Evolutionary conservation across 495 filamentous ascomycete genomes (phyloP).

Genomic region (Tetracladium marchalianum): DNA sequence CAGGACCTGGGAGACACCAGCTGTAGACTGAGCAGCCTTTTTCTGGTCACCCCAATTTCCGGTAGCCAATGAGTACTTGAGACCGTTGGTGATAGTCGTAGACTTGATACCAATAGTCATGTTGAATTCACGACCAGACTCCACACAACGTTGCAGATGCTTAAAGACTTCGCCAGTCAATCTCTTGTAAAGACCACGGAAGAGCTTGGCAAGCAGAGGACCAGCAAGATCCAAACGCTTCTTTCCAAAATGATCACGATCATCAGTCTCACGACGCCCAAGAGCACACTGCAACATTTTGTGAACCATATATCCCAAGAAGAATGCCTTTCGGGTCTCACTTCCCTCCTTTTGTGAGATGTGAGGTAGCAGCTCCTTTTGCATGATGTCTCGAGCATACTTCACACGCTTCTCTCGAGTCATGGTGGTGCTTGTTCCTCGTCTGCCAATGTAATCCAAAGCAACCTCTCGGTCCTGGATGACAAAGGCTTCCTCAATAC

Average conservation of each 20-base stretch:
- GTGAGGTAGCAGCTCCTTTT: slow-evolving; percentile 93
- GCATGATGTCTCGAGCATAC: slow-evolving; percentile 85
- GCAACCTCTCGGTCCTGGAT: slow-evolving; percentile 96
- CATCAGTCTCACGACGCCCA: slow-evolving; percentile 84
- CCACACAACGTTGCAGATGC: slow-evolving; percentile 85
- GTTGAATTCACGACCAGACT: slow-evolving; percentile 78
- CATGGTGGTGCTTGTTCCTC: slow-evolving; percentile 63
- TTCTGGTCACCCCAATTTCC: slow-evolving; percentile 99
- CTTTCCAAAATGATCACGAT: slow-evolving; percentile 98
- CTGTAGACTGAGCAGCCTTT: slow-evolving; percentile 87
- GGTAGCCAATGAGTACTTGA: slow-evolving; percentile 96
- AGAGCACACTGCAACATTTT: slow-evolving; percentile 83
- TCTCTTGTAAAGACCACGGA: slow-evolving; percentile 77
- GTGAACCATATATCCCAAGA: slow-evolving; percentile 98
- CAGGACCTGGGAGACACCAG: slow-evolving; percentile 95
- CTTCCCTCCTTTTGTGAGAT: slow-evolving; percentile 95
- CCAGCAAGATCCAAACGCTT: slow-evolving; percentile 95
- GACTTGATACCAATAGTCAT: slow-evolving; percentile 83
- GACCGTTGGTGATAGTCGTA: slow-evolving; percentile 79
- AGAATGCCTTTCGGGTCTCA: slow-evolving; percentile 94
- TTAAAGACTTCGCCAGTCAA: slow-evolving; percentile 81
- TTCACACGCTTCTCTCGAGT: slow-evolving; percentile 80
- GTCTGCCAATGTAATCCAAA: slow-evolving; percentile 89
- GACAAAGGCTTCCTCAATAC: slow-evolving; percentile 90
- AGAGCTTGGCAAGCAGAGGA: slow-evolving; percentile 84